Evolutionary conservation across 768 basidiomycete genomes (phyloP).

Genomic region (Lactarius indigo): DNA sequence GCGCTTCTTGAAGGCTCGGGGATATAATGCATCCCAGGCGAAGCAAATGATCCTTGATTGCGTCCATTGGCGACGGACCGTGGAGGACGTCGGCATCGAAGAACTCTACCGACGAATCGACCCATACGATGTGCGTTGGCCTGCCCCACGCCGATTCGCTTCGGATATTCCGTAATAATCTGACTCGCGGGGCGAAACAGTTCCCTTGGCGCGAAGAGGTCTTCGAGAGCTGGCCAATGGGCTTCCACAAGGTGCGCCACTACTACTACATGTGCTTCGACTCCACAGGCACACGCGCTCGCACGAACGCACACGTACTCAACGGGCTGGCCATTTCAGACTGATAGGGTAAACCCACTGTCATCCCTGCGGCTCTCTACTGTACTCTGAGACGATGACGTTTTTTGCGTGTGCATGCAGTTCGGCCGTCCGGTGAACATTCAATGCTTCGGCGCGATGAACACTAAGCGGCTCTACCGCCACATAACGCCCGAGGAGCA

Average conservation of each 20-base stretch:
- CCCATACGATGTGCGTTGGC: constrained; percentile 60
- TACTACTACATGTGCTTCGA: neutral
- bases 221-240: constrained; percentile 76
- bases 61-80: constrained; percentile 64
- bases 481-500: constrained; percentile 50
- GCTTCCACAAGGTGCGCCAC: constrained; percentile 63
- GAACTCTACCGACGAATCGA: constrained; percentile 58
- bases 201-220: constrained; percentile 67
- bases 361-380: neutral
- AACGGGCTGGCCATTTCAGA: constrained; percentile 36
- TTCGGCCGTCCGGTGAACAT: constrained; percentile 71
- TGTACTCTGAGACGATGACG: neutral
- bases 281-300: too few relatives aligned
- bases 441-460: constrained; percentile 57
- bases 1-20: constrained; percentile 73
- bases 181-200: constrained; percentile 34
- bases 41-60: constrained; percentile 66
- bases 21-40: constrained; percentile 54
- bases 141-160: neutral
- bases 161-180: neutral
- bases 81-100: constrained; percentile 63
- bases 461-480: constrained; percentile 55
- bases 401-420: constrained; percentile 32
- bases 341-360: constrained; percentile 53
- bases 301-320: neutral